phyloP scores from a whole-genome alignment of 2,329 filamentous ascomycete species.

The Colletotrichum shisoi region DNA sequence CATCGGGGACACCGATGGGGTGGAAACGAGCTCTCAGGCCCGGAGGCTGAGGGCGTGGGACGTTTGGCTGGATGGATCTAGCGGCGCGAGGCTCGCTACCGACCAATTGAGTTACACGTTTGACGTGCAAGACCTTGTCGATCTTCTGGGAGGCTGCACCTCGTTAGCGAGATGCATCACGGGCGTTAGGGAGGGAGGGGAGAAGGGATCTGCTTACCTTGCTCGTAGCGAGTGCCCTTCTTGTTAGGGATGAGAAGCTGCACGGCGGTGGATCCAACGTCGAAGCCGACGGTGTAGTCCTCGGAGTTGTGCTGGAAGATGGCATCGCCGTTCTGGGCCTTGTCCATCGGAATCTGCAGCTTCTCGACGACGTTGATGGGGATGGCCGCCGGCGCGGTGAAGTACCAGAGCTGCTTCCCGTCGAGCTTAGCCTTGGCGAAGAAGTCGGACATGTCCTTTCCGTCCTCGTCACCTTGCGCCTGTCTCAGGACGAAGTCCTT shows the following conservation, averaged over 20 bases:
- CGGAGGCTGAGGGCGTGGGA: constrained; percentile 69
- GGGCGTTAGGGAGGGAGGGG: neutral
- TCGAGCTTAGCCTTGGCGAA: constrained; percentile 67
- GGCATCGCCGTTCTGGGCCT: constrained; percentile 60
- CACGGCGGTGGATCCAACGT: constrained; percentile 61
- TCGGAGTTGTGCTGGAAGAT: constrained; percentile 70
- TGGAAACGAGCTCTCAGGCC: constrained; percentile 72
- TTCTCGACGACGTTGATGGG: constrained; percentile 73
- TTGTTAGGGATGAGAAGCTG: constrained; percentile 68
- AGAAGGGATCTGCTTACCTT: constrained; percentile 54
- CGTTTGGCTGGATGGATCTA: constrained; percentile 57
- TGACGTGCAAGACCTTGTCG: constrained; percentile 70
- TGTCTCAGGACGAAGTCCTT: constrained; percentile 65
- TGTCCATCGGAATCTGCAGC: constrained; percentile 67
- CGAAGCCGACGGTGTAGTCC: constrained; percentile 67
- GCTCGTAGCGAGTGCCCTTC: constrained; percentile 62
- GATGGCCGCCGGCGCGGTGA: constrained; percentile 74
- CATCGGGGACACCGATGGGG: constrained; percentile 65
- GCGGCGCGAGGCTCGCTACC: constrained; percentile 48
- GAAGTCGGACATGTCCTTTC: constrained; percentile 60
- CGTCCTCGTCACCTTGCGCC: constrained; percentile 51
- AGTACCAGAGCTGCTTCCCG: constrained; percentile 82
- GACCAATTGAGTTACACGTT: constrained; percentile 67
- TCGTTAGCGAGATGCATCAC: constrained; percentile 1
- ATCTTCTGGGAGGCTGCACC: constrained; percentile 53